A percentile compares a stretch with the other conserved stretches of the same genome.
Conservation (phyloP, 352 stramenopile species). For the Phytophthora chlamydospora region DNA sequence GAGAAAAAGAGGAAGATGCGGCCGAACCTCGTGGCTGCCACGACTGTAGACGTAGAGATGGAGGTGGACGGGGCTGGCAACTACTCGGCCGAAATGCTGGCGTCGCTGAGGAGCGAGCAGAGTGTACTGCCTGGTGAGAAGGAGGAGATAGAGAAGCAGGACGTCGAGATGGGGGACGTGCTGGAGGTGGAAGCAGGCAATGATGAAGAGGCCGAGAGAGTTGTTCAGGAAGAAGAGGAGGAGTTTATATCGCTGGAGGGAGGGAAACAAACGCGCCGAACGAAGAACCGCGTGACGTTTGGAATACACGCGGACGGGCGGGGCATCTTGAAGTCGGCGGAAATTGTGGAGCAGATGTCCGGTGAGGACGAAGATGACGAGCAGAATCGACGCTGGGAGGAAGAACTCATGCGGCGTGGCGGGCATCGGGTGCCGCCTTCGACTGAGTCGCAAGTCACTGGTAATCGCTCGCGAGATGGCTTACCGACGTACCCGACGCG, state of each 20-base stretch:
- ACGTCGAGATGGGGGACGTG: constrained; percentile 42
- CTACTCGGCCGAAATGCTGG: constrained; percentile 71
- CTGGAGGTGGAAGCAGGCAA: constrained; percentile 27
- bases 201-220: constrained; percentile 19
- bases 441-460: constrained; percentile 4
- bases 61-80: constrained; percentile 20
- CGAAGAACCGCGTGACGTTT: constrained; percentile 73
- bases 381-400: constrained; percentile 67
- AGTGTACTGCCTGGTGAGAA: constrained; percentile 46
- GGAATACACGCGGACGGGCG: constrained; percentile 37
- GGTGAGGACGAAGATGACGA: constrained; percentile 49
- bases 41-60: constrained; percentile 27
- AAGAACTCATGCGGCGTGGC: constrained; percentile 78
- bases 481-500: constrained; percentile 54
- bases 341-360: constrained; percentile 51
- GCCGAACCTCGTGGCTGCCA: constrained; percentile 55
- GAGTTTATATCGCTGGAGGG: constrained; percentile 77
- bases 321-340: constrained; percentile 43
- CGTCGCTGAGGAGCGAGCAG: constrained; percentile 64
- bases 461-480: constrained; percentile 18
- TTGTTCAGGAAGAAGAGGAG: constrained; percentile 40
- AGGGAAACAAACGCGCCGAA: constrained; percentile 43
- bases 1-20: constrained; percentile 62
- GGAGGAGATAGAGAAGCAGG: constrained; percentile 18
- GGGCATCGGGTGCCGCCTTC: constrained; percentile 39